phyloP scores from a whole-genome alignment of 768 basidiomycete genomes.

The Suillus brevipes region DNA sequence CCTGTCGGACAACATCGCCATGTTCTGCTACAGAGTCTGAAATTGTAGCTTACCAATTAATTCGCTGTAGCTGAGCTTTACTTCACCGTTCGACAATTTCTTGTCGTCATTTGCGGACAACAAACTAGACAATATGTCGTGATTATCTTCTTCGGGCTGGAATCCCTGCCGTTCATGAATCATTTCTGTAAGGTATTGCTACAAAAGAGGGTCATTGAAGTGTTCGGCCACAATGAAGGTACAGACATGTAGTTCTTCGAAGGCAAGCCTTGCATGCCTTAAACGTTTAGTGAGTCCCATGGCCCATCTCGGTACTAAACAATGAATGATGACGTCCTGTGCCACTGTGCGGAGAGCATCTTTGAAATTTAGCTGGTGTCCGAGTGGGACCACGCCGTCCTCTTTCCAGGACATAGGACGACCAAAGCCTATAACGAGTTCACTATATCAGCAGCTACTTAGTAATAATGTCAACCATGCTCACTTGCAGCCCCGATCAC shows the following conservation, averaged over 20 bases:
- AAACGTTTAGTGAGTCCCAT: constrained; percentile 37
- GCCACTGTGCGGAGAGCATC: constrained; percentile 47
- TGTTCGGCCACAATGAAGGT: neutral
- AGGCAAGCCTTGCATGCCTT: constrained; percentile 36
- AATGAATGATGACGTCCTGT: constrained; percentile 36
- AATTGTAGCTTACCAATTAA: constrained; percentile 33
- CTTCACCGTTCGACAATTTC: constrained; percentile 19
- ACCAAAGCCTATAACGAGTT: constrained; percentile 45
- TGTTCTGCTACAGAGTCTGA: neutral
- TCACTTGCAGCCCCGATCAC: constrained; percentile 56
- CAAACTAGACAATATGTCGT: constrained; percentile 55
- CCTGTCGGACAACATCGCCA: constrained; percentile 16
- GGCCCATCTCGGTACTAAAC: constrained; percentile 42
- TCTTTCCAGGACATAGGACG: constrained; percentile 50
- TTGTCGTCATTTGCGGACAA: constrained; percentile 49
- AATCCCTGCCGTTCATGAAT: constrained; percentile 42
- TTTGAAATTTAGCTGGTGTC: constrained; percentile 50
- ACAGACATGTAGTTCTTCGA: constrained; percentile 44
- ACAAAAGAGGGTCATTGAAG: neutral
- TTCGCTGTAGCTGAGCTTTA: constrained; percentile 44
- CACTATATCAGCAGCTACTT: neutral
- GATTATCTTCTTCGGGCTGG: constrained; percentile 37
- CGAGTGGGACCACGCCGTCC: constrained; percentile 38
- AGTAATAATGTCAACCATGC: neutral
- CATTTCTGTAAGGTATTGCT: constrained; percentile 55